These are phyloP conservation scores for Tolypocladium endophyticum DNA, from an alignment of 2,329 filamentous ascomycete species.

Conservation along the genomic window DNA sequence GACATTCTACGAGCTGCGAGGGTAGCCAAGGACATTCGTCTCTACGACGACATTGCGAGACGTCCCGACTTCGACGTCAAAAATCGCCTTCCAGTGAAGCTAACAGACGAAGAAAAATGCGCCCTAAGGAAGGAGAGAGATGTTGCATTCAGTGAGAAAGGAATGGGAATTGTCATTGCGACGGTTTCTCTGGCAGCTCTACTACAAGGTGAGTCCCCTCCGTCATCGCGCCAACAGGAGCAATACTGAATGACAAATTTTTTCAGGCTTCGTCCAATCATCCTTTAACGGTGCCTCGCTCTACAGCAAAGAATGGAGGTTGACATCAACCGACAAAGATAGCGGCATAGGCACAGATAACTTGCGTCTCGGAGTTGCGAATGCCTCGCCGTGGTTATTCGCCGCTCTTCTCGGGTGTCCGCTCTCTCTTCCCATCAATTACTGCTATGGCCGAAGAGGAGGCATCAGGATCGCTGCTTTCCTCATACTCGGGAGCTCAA, in stretches of 20 bases:
- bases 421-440: conserved; percentile 28
- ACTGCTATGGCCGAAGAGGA: conserved; percentile 27
- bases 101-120: conserved; percentile 23
- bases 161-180: conserved; percentile 28
- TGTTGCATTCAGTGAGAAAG: conserved; percentile 24
- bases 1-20: conserved; percentile 25
- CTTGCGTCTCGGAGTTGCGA: conserved; percentile 28
- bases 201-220: conserved; percentile 18
- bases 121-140: conserved; percentile 27
- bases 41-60: conserved; percentile 26
- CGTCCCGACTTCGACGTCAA: conserved; percentile 7
- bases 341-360: conserved; percentile 10
- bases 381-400: conserved; percentile 27
- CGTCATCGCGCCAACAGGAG: not conserved
- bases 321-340: conserved; percentile 2
- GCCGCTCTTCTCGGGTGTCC: conserved; percentile 28
- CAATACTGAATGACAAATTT: not conserved
- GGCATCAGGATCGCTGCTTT: conserved; percentile 27
- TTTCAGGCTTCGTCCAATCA: conserved; percentile 29
- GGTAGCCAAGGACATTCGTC: conserved; percentile 27
- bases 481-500: conserved; percentile 27
- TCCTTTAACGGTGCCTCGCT: conserved; percentile 31
- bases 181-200: conserved; percentile 33
- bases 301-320: conserved; percentile 13
- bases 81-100: conserved; percentile 17